Base-by-base conservation (phyloP, 116 monocot species). In the Posidonia oceanica region DNA sequence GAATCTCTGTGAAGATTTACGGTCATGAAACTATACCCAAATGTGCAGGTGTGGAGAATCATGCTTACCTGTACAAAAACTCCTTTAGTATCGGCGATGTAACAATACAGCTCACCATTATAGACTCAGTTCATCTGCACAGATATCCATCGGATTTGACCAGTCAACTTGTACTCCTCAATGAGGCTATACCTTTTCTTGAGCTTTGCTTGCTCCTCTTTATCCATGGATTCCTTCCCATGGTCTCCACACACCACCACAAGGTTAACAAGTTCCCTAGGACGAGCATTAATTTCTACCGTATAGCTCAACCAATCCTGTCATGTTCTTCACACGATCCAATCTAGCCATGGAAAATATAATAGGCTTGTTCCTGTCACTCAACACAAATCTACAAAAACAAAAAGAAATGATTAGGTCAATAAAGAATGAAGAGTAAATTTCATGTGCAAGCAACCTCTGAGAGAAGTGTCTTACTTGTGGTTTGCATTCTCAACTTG, bases 301-400 rank as follows among this genome's bases (percentile, higher is more conserved):
- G 15, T 83, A 85, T 20, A 78, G 63, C 75, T 89, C 89, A 0
- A 89, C 89, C 65, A 89, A 69, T 37, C 89, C 85, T 10, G 89
- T 85, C 15, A 89, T 72, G 79, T 89, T 89, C 85, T 89, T 89
- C 62, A 89, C 89, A 5, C 79, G 78, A 61, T 89, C 89, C 52
- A 89, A 63, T 64, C 89, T 83, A 39, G 89, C 89, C 89, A 89
- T 89, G 10, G 89, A 85, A 66, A 89, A 89, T 37, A 89, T 89
- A 36, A 89, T 81, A 15, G 89, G 89, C 64, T 89, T 89, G 74
- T 62, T 83, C 69, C 67, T 78, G 41, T 89, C 89, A 54, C 71
- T 78, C 60, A 89, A 37, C 5, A 74, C 74, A 44, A 66, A 77
- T 77, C 87, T 87, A 63, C 14, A 62, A 2, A 58, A 16, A 58